A percentile compares a stretch with the other conserved stretches of the same genome.
These are phyloP conservation scores for Leccinum obscurum DNA, from an alignment of 768 basidiomycete genomes.

Conservation along the genomic window DNA sequence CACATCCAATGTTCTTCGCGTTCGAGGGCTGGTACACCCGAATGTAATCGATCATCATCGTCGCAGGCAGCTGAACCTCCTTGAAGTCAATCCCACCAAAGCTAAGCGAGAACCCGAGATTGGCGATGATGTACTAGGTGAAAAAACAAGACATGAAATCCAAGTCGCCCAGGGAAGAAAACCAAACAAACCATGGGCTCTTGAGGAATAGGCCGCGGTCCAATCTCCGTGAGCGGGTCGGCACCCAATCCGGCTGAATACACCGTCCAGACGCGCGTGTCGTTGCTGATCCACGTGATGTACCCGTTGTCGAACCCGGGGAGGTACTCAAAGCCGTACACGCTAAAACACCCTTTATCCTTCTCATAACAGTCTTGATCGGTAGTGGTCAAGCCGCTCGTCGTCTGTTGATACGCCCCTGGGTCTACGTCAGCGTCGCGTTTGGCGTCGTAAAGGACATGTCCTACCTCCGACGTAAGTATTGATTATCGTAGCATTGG, in stretches of 20 bases:
- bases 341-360: conserved; percentile 40
- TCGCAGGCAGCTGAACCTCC: conserved; percentile 51
- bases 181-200: conserved; percentile 60
- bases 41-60: conserved; percentile 79
- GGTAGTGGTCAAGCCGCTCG: conserved; percentile 36
- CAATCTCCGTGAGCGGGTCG: conserved; percentile 53
- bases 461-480: conserved; percentile 43
- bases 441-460: neutral
- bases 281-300: conserved; percentile 69
- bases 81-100: conserved; percentile 68
- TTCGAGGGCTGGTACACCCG: conserved; percentile 67
- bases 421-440: conserved; percentile 5
- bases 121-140: conserved; percentile 63
- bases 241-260: conserved; percentile 47
- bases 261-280: conserved; percentile 57
- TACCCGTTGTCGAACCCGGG: conserved; percentile 54
- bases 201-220: conserved; percentile 57
- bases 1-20: conserved; percentile 58
- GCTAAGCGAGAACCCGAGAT: conserved; percentile 66
- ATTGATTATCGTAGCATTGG: conserved; percentile 38
- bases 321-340: conserved; percentile 57
- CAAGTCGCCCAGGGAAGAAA: neutral
- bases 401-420: conserved; percentile 42
- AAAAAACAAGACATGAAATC: neutral
- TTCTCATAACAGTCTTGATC: conserved; percentile 48